Evolutionary conservation across 495 filamentous ascomycete genomes (phyloP), one percentile per base, ranked within the genome.

Genomic region (Terfezia claveryi): DNA sequence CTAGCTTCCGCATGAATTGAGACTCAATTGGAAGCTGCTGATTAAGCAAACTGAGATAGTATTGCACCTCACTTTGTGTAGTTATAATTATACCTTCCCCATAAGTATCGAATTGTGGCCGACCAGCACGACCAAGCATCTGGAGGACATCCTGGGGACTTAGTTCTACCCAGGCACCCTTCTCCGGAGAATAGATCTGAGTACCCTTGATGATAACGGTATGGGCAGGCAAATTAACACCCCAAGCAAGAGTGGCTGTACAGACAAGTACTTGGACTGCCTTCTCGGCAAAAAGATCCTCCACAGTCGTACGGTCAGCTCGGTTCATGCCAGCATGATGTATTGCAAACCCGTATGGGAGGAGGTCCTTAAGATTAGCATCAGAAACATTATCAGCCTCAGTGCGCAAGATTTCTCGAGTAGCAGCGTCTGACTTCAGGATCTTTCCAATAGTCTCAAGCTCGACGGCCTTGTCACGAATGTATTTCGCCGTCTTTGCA

Each of bases 31-130:
- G 92, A 49, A 99, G 69, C 69, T 99, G 91, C 70, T 94, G 87
- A 63, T 96, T 99, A 62, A 99, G 74, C 37, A 99, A 74, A 1
- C 88, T 94, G 10, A 96, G 77, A 56, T 96, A 99, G 67, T 95
- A 99, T 56, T 93, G 87, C 63, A 96, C 85, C 68, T 99, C 91
- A 14, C 74, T 71, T 63, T 96, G 89, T 1, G 85, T 87, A 0
- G 91, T 99, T 62, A 99, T 96, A 65, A 99, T 96, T 64, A 96
- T 94, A 67, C 91, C 91, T 61, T 96, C 91, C 62, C 91, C 91
- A 62, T 91, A 96, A 0, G 87, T 95, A 67, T 99, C 91, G 62
- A 86, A 99, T 61, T 99, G 91, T 9, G 91, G 91, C 54, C 91
- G 79, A 65, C 91, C 91, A 49, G 91, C 91, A 71, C 91, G 87